Evolutionary conservation across 2,329 filamentous ascomycete species (phyloP), one percentile per base, ranked within the genome.

Genomic region (Xylariomycetidae sp.): DNA sequence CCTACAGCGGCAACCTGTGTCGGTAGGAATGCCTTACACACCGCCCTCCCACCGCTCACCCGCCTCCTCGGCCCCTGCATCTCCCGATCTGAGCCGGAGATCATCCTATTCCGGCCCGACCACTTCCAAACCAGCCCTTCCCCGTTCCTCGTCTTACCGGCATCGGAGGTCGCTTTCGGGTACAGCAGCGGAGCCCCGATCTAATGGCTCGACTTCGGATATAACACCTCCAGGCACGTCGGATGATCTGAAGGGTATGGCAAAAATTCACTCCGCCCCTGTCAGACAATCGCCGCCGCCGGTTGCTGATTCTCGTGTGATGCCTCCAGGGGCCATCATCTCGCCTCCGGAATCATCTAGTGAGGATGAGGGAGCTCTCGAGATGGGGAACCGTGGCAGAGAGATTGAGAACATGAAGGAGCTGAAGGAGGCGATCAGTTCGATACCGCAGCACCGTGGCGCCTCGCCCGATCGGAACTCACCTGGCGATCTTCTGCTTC

Each of bases 261-360:
- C 60, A 12, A 47, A 65, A 35, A 71, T 68, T 16, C 45, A 43
- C 13, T 32, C 39, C 24, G 42, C 38, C 25, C 85, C 78, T 61
- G 66, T 93, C 42, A 78, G 85, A 49, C 85, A 89, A 58, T 93
- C 88, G 29, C 86, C 87, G 12, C 82, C 85, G n/a, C 85, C 87
- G 13, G 63, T 87, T 43, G 85, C 79, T 43, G 79, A 86, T 62
- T 73, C 67, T 17, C 59, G 77, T 39, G 66, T 76, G 43, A 92
- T 95, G 59, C 87, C 88, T 25, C 76, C 78, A 42, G 87, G 86
- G 40, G 88, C 86, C 43, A 77, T 95, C 48, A 85, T 94, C 38
- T 95, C 90, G 1, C 90, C 90, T 22, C 90, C 90, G 8, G 90
- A 95, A 51, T 95, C 89, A 20, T 73, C 75, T 17, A 88, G 89